These are phyloP conservation scores for Darksidea phi DNA, from an alignment of 495 filamentous ascomycete genomes.

Conservation along the genomic window DNA sequence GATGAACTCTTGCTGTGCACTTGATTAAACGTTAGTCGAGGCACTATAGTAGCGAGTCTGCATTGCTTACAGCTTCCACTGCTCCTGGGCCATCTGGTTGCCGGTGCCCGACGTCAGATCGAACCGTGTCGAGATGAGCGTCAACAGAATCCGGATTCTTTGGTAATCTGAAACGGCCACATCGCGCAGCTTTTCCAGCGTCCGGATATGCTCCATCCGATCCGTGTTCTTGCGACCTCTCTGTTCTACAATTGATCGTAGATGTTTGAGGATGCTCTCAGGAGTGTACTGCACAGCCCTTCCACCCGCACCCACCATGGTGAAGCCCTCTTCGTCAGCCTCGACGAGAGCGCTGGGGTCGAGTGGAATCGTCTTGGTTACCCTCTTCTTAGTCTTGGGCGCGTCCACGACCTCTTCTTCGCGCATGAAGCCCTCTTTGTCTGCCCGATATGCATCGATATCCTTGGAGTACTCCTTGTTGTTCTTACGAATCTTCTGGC, in stretches of 20 bases:
- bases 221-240: conserved; percentile 99
- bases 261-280: conserved; percentile 96
- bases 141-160: conserved; percentile 86
- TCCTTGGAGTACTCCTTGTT: conserved; percentile 90
- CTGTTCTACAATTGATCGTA: conserved; percentile 88
- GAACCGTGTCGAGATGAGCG: conserved; percentile 89
- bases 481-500: conserved; percentile 96
- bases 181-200: conserved; percentile 94
- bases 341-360: conserved; percentile 45
- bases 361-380: conserved; percentile 43
- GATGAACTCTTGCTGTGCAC: conserved; percentile 79
- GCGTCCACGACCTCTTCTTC: conserved; percentile 76
- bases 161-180: conserved; percentile 89
- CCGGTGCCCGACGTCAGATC: conserved; percentile 81
- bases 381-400: conserved; percentile 50
- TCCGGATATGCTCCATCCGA: conserved; percentile 85
- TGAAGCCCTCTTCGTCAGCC: conserved; percentile 75
- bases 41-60: not conserved
- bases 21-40: conserved; percentile 30
- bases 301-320: conserved; percentile 81
- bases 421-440: conserved; percentile 84
- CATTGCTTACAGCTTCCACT: conserved; percentile 74
- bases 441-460: conserved; percentile 80
- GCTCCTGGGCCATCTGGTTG: conserved; percentile 88
- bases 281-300: conserved; percentile 85